Evolutionary conservation across 148 eudicot genomes (phyloP), one percentile per base, ranked within the genome.

Genomic region (Limonium bicolor): DNA sequence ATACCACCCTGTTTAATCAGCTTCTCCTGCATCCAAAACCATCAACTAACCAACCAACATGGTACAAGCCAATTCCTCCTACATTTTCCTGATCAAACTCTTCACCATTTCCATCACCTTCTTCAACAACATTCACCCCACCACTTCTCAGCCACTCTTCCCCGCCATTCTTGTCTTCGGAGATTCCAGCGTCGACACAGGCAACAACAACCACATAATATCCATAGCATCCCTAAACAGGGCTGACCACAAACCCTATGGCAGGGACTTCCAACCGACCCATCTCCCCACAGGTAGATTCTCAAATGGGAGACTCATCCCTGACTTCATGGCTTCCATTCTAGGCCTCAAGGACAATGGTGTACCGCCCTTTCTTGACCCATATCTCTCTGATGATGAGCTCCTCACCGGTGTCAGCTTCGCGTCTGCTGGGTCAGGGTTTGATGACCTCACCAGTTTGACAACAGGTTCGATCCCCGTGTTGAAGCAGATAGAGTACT

Each of bases 121-220:
- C 11, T 25, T 13, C 7, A 43, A 2, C 11, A 18, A 21, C 8
- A n/a, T n/a, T n/a, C 25, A 25, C 34, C 50, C 3, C 19, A 17
- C 31, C 30, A 41, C 27, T 46, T 57, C 62, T 10, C 71, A 60
- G 27, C 36, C 48, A 39, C 50, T 51, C 41, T 70, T 78, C 41
- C 64, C 81, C 4, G 61, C 78, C 27, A 41, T 71, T 62, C 76
- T 73, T 20, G 40, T 67, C 32, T 84, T 73, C n/a, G 88, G 94
- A 2, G 85, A 76, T 44, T 84, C 94, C 19, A 62, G 66, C 0
- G 84, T 76, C 5, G 78, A 82, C 10, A 66, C 78, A 0, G 78
- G 84, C 34, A 83, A 79, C 53, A 82, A 82, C 59, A 76, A 76
- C 55, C 65, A 51, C 53, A 19, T 61, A 0, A 27, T 35, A 13